Evolutionary conservation across 805 yeast genomes (phyloP), one percentile per base, ranked within the genome.

Genomic region (Tetrapisispora namnaoensis): DNA sequence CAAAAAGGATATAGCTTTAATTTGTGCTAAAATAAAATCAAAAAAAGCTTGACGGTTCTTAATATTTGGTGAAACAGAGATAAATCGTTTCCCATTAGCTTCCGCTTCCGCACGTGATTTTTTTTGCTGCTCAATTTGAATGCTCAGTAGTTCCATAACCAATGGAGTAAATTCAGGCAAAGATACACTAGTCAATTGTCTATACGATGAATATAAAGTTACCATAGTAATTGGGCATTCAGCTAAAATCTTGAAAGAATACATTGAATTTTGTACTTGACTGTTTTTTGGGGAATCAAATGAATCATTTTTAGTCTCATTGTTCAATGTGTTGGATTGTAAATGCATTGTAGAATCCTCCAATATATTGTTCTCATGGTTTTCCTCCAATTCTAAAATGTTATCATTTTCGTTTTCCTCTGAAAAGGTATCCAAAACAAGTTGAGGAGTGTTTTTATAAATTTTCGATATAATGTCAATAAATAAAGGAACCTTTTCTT

Each of bases 201-300:
- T 87, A 69, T 90, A 89, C 0, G 95, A 81, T 1, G 96, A 86
- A 58, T 87, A 88, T 46, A 95, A 71, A 8, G 96, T 80, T 3
- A 93, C 99, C 82, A 93, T 85, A 4, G 96, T 89, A 37, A 93
- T 91, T 10, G 99, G 99, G 62, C 98, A 90, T 65, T 93, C 99
- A 0, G 96, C 86, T 51, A 93, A 75, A 14, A 91, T 87, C 62
- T 89, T 90, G 74, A 93, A 91, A 1, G 97, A 89, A 54, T 65
- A 74, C 76, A 86, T 77, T 4, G 96, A 83, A 52, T 76, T 77
- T 41, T 76, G 75, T 47, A 89, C 71, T 50, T 80, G 80, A 10
- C 51, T 30, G 9, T 39, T 39, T 14, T 17, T 45, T 13, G 44
- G 3, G 11, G 48, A 9, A 3, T 39, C 35, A 4, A 42, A 18